Evolutionary conservation across 192 early-diverging fungal species (phyloP).

Genomic region (Jimgerdemannia lactiflua): DNA sequence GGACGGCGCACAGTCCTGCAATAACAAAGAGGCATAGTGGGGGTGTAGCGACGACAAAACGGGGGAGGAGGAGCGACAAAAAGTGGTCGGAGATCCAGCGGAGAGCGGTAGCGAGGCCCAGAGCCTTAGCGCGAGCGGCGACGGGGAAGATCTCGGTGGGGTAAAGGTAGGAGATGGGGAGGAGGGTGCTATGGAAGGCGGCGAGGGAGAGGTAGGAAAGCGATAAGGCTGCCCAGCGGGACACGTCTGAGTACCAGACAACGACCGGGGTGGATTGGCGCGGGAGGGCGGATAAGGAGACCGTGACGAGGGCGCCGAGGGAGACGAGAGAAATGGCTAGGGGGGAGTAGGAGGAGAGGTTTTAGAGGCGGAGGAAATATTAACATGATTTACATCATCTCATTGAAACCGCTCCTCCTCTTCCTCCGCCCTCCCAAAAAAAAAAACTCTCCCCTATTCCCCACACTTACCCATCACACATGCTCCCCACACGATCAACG

Average conservation of each 20-base stretch:
- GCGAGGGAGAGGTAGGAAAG: neutral
- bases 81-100: neutral
- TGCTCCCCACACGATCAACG: neutral
- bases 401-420: no score
- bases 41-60: neutral
- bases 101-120: neutral
- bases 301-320: neutral
- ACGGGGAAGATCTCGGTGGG: neutral
- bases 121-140: neutral
- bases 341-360: no score
- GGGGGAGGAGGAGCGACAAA: neutral
- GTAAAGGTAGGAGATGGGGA: slow-evolving; percentile 1
- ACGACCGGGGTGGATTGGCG: neutral
- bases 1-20: slow-evolving; percentile 24
- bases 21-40: slow-evolving; percentile 16
- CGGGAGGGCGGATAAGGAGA: neutral
- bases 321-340: neutral
- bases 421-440: no score
- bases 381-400: no score
- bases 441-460: no score
- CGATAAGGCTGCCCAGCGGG: neutral
- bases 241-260: neutral
- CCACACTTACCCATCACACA: neutral
- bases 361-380: no score
- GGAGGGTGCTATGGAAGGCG: neutral